Percentiles rank a stretch among this genome's conserved stretches.
These are phyloP conservation scores for Fusarium papillatum DNA, from an alignment of 2,329 filamentous ascomycete genomes.

Conservation along the genomic window DNA sequence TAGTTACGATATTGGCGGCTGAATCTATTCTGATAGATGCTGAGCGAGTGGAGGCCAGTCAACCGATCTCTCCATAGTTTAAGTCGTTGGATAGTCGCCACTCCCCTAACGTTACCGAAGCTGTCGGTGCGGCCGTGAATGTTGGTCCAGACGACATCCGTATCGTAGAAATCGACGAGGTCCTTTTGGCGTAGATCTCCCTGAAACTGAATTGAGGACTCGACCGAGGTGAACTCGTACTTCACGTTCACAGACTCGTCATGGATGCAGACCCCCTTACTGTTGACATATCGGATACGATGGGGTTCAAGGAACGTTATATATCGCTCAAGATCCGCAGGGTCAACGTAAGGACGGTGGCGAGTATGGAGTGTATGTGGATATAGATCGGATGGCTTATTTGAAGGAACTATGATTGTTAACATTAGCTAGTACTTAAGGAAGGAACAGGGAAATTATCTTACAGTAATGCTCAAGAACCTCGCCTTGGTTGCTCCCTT, in stretches of 20 bases:
- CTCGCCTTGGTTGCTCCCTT: slow-evolving; percentile 65
- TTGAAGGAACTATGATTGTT: slow-evolving; percentile 54
- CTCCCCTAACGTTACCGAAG: slow-evolving; percentile 63
- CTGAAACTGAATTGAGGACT: slow-evolving; percentile 62
- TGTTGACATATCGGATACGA: slow-evolving; percentile 61
- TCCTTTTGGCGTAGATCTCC: slow-evolving; percentile 63
- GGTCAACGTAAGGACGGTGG: slow-evolving; percentile 63
- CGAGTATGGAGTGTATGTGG: slow-evolving; percentile 64
- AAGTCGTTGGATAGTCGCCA: slow-evolving; percentile 64
- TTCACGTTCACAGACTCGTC: slow-evolving; percentile 62
- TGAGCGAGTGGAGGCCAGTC: slow-evolving; percentile 61
- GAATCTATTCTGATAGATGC: slow-evolving; percentile 61
- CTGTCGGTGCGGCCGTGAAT: slow-evolving; percentile 61
- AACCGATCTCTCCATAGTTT: slow-evolving; percentile 66
- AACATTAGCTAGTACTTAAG: slow-evolving; percentile 8
- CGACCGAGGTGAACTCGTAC: slow-evolving; percentile 64
- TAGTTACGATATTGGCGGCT: slow-evolving; percentile 63
- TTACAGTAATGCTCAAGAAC: slow-evolving; percentile 64
- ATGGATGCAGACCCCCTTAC: slow-evolving; percentile 60
- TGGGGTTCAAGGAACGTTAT: slow-evolving; percentile 62
- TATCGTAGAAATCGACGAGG: slow-evolving; percentile 65
- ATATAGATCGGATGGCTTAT: slow-evolving; percentile 58
- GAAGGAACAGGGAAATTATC: slow-evolving; percentile 28
- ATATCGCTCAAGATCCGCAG: slow-evolving; percentile 63
- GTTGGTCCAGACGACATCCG: slow-evolving; percentile 67